Evolutionary conservation across 331 rosid species (phyloP).

Genomic region (Rhamnella rubrinervis): DNA sequence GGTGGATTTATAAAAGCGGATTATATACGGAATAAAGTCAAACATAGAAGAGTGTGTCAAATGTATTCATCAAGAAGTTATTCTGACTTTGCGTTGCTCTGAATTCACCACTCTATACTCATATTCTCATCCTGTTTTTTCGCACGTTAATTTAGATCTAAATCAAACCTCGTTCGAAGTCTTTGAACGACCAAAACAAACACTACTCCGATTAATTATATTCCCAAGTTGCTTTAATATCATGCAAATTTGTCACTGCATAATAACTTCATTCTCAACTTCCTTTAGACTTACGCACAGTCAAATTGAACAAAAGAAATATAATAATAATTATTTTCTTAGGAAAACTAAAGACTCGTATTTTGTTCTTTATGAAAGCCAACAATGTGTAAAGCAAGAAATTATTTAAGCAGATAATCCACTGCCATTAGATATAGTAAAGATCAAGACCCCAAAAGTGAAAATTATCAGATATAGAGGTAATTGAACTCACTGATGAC

Average conservation of each 20-base stretch:
- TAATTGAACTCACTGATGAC: constrained; percentile 44
- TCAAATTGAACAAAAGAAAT: not conserved
- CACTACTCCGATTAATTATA: constrained; percentile 16
- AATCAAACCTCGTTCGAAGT: constrained; percentile 13
- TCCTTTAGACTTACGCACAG: constrained; percentile 18
- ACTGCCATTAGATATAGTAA: not conserved
- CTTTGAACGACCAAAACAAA: not conserved
- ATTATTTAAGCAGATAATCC: not conserved
- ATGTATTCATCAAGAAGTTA: constrained; percentile 44
- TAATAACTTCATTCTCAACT: not conserved
- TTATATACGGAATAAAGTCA: constrained; percentile 25
- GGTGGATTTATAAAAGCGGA: constrained; percentile 4
- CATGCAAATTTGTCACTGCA: not conserved
- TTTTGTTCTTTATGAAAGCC: too few relatives aligned
- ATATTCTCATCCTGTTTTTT: constrained; percentile 34
- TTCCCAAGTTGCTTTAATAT: not conserved
- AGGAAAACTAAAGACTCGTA: too few relatives aligned
- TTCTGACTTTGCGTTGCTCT: constrained; percentile 47
- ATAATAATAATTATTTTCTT: too few relatives aligned
- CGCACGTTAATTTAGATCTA: constrained; percentile 13
- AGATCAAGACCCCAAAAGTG: not conserved
- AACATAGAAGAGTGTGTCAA: constrained; percentile 20
- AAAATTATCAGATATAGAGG: not conserved
- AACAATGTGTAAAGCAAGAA: too few relatives aligned
- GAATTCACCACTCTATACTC: constrained; percentile 32